Percentiles rank a stretch among this genome's conserved stretches.
Evolutionary conservation across 768 basidiomycete genomes (phyloP).

Genomic region (Pseudohyphozyma bogoriensis): DNA sequence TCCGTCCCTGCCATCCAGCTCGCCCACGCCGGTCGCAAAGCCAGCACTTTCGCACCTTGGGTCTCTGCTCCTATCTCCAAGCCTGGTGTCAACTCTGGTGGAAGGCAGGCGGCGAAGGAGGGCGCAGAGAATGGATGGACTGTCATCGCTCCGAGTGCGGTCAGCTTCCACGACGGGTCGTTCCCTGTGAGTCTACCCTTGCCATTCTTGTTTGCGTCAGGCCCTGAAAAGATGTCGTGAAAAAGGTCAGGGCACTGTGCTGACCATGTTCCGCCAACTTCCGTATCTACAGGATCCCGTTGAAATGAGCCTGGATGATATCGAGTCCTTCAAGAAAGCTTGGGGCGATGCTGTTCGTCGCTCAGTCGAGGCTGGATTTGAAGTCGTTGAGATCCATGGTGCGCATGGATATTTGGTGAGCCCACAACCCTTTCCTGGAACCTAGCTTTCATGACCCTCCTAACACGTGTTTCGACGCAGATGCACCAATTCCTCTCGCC

Average conservation of each 20-base stretch:
- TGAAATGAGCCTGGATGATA: conserved; percentile 49
- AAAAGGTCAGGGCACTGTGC: no score
- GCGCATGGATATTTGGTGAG: conserved; percentile 29
- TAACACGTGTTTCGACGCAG: conserved; percentile 47
- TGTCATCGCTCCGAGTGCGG: conserved; percentile 53
- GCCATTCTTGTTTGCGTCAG: no score
- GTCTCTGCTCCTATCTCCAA: conserved; percentile 38
- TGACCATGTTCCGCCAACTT: no score
- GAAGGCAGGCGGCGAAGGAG: conserved; percentile 30
- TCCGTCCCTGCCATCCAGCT: conserved; percentile 69
- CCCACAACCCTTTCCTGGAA: no score
- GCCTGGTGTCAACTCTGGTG: conserved; percentile 11
- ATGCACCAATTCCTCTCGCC: conserved; percentile 61
- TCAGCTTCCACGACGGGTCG: conserved; percentile 52
- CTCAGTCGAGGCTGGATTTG: conserved; percentile 26
- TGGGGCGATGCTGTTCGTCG: conserved; percentile 41
- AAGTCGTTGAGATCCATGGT: conserved; percentile 38
- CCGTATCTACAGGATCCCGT: no score
- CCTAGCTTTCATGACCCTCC: no score
- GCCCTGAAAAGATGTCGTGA: no score
- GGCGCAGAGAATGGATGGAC: conserved; percentile 60
- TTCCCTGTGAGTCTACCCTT: no score
- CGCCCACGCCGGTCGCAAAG: conserved; percentile 71
- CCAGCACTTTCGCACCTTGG: conserved; percentile 62
- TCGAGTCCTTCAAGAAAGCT: conserved; percentile 52